A percentile compares a stretch with the other conserved stretches of the same genome.
phyloP scores from a whole-genome alignment of 1,284 basidiomycete genomes.

The Trametes hirsuta region DNA sequence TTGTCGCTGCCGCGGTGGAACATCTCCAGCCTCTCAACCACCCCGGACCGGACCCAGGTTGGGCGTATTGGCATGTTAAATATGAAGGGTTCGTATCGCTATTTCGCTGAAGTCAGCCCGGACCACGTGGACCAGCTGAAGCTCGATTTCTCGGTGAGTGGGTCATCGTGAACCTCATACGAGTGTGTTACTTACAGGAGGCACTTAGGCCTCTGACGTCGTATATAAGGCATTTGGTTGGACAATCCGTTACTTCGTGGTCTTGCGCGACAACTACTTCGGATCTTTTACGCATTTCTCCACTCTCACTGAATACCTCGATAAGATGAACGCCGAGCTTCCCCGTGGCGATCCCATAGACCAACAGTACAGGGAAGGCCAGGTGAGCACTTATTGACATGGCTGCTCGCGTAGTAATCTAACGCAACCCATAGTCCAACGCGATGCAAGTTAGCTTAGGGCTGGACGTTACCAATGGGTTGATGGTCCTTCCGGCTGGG shows the following conservation, averaged over 20 bases:
- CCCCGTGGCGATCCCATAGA: slow-evolving; percentile 81
- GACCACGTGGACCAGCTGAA: slow-evolving; percentile 81
- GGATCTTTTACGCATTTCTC: slow-evolving; percentile 91
- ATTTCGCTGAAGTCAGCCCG: slow-evolving; percentile 65
- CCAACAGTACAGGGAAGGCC: slow-evolving; percentile 79
- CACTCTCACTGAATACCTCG: slow-evolving; percentile 82
- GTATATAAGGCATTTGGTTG: slow-evolving; percentile 81
- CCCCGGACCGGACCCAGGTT: slow-evolving; percentile 57
- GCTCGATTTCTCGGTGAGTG: slow-evolving; percentile 63
- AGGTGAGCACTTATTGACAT: slow-evolving; percentile 27
- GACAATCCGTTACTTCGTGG: slow-evolving; percentile 86
- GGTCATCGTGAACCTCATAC: not conserved
- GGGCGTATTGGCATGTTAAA: slow-evolving; percentile 61
- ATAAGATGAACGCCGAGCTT: slow-evolving; percentile 60
- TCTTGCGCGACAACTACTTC: slow-evolving; percentile 89
- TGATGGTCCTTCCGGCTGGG: slow-evolving; percentile 73
- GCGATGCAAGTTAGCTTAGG: slow-evolving; percentile 76
- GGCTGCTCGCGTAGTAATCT: not conserved
- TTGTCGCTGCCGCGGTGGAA: slow-evolving; percentile 88
- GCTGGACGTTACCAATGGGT: slow-evolving; percentile 55
- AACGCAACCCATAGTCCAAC: slow-evolving; percentile 60
- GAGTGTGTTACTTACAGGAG: slow-evolving; percentile 25
- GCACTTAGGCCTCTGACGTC: slow-evolving; percentile 41
- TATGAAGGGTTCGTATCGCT: slow-evolving; percentile 76
- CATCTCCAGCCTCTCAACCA: slow-evolving; percentile 75